Conservation (phyloP, 306 rosid genomes). For the Inga oerstediana region DNA sequence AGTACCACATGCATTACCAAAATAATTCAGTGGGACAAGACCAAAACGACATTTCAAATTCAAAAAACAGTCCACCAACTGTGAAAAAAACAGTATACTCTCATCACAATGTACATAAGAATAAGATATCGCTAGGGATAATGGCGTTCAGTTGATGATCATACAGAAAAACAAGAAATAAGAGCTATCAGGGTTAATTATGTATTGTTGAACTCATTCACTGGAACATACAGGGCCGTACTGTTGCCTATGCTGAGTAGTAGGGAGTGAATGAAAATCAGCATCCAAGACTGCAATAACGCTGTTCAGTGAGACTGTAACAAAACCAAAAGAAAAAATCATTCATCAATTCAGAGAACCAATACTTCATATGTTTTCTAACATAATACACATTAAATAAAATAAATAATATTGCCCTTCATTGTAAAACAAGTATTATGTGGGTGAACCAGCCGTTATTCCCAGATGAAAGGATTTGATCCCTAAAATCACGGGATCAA, state of each 20-base stretch:
- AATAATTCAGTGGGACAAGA: neutral
- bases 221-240: conserved; percentile 89
- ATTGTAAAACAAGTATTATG: conserved; percentile 9
- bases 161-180: neutral
- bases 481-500: neutral
- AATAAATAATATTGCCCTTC: conserved; percentile 15
- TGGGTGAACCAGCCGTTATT: neutral
- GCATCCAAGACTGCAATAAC: conserved; percentile 99
- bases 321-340: conserved; percentile 36
- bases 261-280: conserved; percentile 96
- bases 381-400: conserved; percentile 16
- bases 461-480: neutral
- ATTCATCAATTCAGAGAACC: conserved; percentile 30
- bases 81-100: conserved; percentile 21
- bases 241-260: conserved; percentile 93
- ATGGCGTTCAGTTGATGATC: neutral
- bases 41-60: neutral
- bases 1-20: neutral
- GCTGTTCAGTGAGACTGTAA: conserved; percentile 90
- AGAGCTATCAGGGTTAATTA: conserved; percentile 18
- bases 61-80: conserved; percentile 11
- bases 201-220: conserved; percentile 33
- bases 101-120: conserved; percentile 19
- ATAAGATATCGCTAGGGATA: neutral
- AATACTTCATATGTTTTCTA: neutral